Evolutionary conservation across 352 stramenopile genomes (phyloP).

Genomic region (Aphanomyces euteiches): DNA sequence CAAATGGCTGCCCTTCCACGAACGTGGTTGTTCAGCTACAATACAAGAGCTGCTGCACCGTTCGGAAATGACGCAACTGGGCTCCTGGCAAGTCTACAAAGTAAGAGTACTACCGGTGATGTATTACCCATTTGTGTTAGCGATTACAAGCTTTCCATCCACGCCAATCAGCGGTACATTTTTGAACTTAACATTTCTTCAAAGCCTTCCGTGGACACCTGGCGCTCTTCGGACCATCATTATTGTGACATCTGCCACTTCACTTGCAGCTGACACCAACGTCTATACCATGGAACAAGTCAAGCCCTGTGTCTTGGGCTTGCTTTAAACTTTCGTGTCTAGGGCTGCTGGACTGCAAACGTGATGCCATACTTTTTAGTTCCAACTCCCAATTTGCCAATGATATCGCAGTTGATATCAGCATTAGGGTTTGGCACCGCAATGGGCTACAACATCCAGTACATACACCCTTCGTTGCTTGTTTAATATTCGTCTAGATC

Average conservation of each 20-base stretch:
- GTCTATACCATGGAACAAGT: neutral
- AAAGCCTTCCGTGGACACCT: slow-evolving; percentile 7
- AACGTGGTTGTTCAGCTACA: too few relatives aligned
- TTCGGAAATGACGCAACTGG: neutral
- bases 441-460: slow-evolving; percentile 17
- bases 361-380: slow-evolving; percentile 23
- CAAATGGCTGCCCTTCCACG: too few relatives aligned
- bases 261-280: neutral
- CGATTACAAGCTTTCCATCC: neutral
- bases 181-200: slow-evolving; percentile 1
- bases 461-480: neutral
- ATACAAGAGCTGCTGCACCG: neutral
- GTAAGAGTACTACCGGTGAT: neutral
- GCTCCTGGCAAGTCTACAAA: neutral
- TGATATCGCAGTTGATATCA: neutral
- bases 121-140: slow-evolving; percentile 1
- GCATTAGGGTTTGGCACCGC: neutral
- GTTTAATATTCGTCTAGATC: neutral
- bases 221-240: slow-evolving; percentile 14
- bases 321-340: neutral
- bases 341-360: slow-evolving; percentile 17
- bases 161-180: slow-evolving; percentile 8
- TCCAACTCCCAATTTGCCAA: neutral
- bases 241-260: slow-evolving; percentile 12
- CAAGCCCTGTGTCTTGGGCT: neutral